These are phyloP conservation scores for Comarum palustre DNA, from an alignment of 306 rosid species.

Conservation along the genomic window DNA sequence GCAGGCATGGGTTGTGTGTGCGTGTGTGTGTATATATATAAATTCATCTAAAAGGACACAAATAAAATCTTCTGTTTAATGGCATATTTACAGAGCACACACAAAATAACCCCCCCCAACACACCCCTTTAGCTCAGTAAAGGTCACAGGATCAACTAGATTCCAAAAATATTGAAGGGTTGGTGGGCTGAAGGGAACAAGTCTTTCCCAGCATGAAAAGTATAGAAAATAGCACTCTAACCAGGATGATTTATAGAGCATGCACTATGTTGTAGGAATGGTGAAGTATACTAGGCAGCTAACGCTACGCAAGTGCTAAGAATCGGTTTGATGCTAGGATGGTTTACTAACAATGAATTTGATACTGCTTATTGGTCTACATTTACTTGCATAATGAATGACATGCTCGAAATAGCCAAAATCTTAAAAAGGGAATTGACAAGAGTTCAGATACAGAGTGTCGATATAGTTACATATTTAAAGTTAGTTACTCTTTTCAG, in stretches of 20 bases:
- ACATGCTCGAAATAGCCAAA: too few species aligned
- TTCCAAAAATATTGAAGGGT: neutral
- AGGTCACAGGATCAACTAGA: neutral
- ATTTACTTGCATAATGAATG: too few species aligned
- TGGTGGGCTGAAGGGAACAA: neutral
- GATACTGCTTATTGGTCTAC: too few species aligned
- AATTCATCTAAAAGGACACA: neutral
- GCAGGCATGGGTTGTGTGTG: neutral
- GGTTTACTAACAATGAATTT: neutral
- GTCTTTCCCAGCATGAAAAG: neutral
- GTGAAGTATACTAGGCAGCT: neutral
- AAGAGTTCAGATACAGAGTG: too few species aligned
- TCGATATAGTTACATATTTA: too few species aligned
- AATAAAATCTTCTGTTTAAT: neutral
- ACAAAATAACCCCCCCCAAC: neutral
- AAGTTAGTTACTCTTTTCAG: too few species aligned
- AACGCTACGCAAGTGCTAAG: neutral
- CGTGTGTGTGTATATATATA: too few species aligned
- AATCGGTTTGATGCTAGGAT: neutral
- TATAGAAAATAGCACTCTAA: neutral
- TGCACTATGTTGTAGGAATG: neutral
- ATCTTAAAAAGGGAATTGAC: too few species aligned
- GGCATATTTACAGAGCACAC: neutral
- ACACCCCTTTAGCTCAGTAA: neutral
- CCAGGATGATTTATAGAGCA: neutral